A percentile compares a stretch with the other conserved stretches of the same genome.
These are phyloP conservation scores for Candida yuanshanica DNA, from an alignment of 805 yeast species.

Conservation along the genomic window DNA sequence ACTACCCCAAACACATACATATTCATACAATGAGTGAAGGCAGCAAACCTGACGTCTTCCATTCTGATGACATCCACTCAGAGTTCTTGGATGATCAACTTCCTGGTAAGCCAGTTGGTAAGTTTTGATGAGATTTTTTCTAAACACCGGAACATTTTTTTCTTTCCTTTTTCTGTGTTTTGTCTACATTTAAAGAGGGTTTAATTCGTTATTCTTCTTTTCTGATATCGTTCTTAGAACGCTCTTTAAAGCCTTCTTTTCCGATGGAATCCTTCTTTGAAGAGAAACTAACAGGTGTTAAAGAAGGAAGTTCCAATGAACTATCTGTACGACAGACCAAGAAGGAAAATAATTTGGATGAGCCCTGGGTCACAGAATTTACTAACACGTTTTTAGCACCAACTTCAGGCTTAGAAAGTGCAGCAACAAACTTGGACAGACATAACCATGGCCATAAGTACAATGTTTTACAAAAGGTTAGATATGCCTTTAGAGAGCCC, in stretches of 20 bases:
- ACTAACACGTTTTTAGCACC: conserved; percentile 20
- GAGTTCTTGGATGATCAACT: conserved; percentile 19
- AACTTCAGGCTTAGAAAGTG: conserved; percentile 23
- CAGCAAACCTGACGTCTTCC: conserved; percentile 25
- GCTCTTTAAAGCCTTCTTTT: neutral
- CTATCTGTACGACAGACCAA: neutral
- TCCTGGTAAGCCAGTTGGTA: conserved; percentile 25
- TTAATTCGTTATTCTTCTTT: neutral
- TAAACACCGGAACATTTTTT: neutral
- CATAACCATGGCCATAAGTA: conserved; percentile 10
- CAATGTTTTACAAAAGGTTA: conserved; percentile 20
- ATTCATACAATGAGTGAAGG: conserved; percentile 23
- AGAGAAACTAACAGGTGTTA: too few species aligned
- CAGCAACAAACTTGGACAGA: conserved; percentile 19
- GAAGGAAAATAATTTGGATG: neutral
- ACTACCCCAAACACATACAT: too few species aligned
- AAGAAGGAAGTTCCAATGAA: too few species aligned
- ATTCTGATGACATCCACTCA: conserved; percentile 25
- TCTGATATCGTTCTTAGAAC: neutral
- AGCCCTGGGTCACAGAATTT: too few species aligned
- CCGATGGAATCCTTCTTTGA: too few species aligned
- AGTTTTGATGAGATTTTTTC: conserved; percentile 8
- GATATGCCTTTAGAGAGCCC: conserved; percentile 35
- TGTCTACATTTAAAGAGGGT: too few species aligned
- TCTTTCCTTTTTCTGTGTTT: too few species aligned